A percentile compares a stretch with the other conserved stretches of the same genome.
Evolutionary conservation across 1,284 basidiomycete species (phyloP).

Genomic region (Mrakiaceae sp.): DNA sequence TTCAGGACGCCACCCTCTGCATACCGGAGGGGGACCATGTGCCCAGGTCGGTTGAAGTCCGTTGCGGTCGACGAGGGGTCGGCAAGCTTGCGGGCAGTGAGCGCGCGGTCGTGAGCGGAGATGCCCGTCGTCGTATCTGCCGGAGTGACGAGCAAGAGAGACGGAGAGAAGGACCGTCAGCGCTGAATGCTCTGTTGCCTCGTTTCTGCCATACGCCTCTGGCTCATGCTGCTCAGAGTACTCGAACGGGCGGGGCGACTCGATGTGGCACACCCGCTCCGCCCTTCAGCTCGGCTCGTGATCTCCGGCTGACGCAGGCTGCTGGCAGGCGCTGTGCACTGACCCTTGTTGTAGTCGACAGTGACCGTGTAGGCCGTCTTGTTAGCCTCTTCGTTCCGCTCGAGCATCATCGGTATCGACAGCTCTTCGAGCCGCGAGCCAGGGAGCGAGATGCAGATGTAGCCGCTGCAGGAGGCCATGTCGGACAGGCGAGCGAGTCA

Average conservation of each 20-base stretch:
- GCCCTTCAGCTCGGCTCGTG: too few relatives aligned
- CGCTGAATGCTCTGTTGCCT: too few relatives aligned
- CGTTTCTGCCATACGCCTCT: too few relatives aligned
- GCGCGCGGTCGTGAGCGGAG: conserved; percentile 84
- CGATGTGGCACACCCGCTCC: too few relatives aligned
- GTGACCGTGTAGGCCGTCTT: conserved; percentile 96
- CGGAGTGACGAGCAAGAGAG: neutral
- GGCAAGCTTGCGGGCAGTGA: conserved; percentile 75
- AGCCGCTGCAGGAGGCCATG: conserved; percentile 51
- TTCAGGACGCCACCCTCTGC: conserved; percentile 71
- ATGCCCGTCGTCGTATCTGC: conserved; percentile 89
- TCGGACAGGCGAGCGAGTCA: too few relatives aligned
- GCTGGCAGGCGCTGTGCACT: conserved; percentile 20
- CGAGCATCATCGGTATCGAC: conserved; percentile 88
- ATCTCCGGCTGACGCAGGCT: too few relatives aligned
- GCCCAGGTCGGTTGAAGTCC: conserved; percentile 87
- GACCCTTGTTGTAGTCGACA: conserved; percentile 78
- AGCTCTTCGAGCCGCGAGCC: conserved; percentile 63
- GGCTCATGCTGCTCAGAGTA: too few relatives aligned
- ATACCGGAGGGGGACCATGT: conserved; percentile 86
- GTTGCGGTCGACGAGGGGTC: conserved; percentile 42
- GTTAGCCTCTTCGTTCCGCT: conserved; percentile 79
- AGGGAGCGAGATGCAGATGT: conserved; percentile 82
- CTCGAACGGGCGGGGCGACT: too few relatives aligned
- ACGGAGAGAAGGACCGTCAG: neutral